Conservation (phyloP, 176 grass and related monocot species). For the Rhynchospora breviuscula region DNA sequence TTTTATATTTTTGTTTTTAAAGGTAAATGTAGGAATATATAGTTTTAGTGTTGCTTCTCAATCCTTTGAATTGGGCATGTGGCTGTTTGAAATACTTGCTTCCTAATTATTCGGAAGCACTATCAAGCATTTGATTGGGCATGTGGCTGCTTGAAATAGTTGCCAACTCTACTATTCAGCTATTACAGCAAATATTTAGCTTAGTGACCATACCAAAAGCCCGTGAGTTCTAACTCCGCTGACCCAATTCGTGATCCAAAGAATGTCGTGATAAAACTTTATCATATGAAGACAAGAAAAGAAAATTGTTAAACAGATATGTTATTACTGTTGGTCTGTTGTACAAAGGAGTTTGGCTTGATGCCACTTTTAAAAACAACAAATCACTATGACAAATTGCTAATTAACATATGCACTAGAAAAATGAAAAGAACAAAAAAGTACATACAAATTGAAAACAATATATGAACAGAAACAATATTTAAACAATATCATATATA, state of each 20-base stretch:
- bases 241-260: not conserved
- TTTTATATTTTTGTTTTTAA: not conserved
- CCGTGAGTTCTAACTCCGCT: too few relatives aligned
- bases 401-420: not conserved
- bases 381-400: not conserved
- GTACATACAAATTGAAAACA: not conserved
- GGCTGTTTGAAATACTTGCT: too few relatives aligned
- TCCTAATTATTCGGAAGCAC: too few relatives aligned
- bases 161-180: too few relatives aligned
- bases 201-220: too few relatives aligned
- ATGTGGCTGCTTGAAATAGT: too few relatives aligned
- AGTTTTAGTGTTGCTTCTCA: not conserved
- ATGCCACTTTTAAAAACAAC: not conserved
- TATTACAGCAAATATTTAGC: too few relatives aligned
- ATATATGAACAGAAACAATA: not conserved
- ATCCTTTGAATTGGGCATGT: too few relatives aligned
- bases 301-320: not conserved
- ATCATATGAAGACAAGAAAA: not conserved
- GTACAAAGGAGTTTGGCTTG: not conserved
- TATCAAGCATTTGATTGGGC: too few relatives aligned
- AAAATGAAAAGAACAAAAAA: not conserved
- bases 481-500: not conserved
- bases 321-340: too few relatives aligned
- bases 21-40: not conserved
- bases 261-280: not conserved